Evolutionary conservation across 176 grass and related monocot species (phyloP).

Genomic region (Eleusine coracana): DNA sequence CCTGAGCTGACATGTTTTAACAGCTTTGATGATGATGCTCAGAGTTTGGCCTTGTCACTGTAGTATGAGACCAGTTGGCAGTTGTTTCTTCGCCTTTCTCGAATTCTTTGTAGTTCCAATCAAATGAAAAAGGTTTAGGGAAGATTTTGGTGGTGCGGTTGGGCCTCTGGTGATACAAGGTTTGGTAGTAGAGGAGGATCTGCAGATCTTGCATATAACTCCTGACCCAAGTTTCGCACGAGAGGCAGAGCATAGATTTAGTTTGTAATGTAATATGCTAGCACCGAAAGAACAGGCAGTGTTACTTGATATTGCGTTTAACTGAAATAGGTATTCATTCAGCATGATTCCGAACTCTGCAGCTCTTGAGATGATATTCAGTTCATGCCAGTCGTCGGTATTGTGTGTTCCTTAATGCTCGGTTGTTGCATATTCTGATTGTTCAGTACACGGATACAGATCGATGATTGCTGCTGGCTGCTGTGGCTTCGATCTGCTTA

Average conservation of each 20-base stretch:
- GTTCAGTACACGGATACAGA: neutral
- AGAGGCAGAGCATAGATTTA: conserved; percentile 39
- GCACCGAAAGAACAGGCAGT: neutral
- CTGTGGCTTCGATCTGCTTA: neutral
- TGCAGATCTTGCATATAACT: conserved; percentile 21
- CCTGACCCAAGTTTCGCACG: conserved; percentile 17
- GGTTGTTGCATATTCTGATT: neutral
- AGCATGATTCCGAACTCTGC: neutral
- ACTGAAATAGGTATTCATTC: conserved; percentile 39
- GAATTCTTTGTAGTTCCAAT: conserved; percentile 42
- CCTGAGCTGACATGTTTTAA: conserved; percentile 15
- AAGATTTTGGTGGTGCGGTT: conserved; percentile 7
- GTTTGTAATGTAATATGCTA: conserved; percentile 42
- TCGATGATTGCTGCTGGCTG: neutral
- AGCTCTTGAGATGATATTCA: neutral
- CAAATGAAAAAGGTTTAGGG: neutral
- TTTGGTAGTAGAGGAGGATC: neutral
- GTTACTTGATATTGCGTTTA: conserved; percentile 19
- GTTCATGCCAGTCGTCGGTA: neutral
- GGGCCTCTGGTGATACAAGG: conserved; percentile 18
- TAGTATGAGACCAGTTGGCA: conserved; percentile 7
- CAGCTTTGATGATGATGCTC: conserved; percentile 7
- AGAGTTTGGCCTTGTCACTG: conserved; percentile 29
- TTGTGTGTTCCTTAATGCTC: neutral
- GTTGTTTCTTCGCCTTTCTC: conserved; percentile 30